phyloP scores from a whole-genome alignment of 805 yeast species.

The Ogataea ramenticola region DNA sequence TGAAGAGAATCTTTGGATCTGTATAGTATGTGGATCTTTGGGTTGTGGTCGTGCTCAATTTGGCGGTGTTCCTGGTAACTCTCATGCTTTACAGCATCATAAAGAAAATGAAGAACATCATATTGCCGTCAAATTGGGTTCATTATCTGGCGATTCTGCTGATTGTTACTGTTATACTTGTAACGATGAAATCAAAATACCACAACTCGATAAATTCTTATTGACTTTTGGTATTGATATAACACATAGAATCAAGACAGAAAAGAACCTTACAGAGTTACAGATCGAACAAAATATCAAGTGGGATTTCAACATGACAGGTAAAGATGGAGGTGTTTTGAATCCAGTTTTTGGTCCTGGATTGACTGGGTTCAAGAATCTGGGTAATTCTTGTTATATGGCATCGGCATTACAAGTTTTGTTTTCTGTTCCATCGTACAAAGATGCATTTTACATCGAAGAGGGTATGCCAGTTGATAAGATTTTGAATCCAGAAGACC shows the following conservation, averaged over 20 bases:
- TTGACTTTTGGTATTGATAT: slow-evolving; percentile 63
- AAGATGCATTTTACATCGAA: slow-evolving; percentile 30
- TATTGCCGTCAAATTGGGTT: slow-evolving; percentile 86
- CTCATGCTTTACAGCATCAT: slow-evolving; percentile 79
- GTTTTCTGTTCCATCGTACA: slow-evolving; percentile 36
- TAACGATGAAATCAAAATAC: slow-evolving; percentile 82
- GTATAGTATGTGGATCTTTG: slow-evolving; percentile 81
- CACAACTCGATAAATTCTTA: slow-evolving; percentile 41
- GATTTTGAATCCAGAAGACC: slow-evolving; percentile 33
- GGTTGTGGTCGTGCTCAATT: slow-evolving; percentile 96
- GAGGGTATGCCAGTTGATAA: slow-evolving; percentile 28
- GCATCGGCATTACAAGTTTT: slow-evolving; percentile 75
- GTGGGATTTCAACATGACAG: slow-evolving; percentile 86
- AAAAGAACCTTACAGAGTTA: slow-evolving; percentile 79
- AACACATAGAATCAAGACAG: slow-evolving; percentile 55
- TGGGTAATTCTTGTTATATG: slow-evolving; percentile 91
- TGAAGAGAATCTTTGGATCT: slow-evolving; percentile 81
- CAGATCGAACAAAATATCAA: slow-evolving; percentile 88
- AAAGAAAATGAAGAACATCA: slow-evolving; percentile 51
- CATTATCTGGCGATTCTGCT: slow-evolving; percentile 68
- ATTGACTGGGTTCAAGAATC: slow-evolving; percentile 76
- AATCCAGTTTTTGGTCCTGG: slow-evolving; percentile 67
- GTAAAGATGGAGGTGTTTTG: slow-evolving; percentile 58
- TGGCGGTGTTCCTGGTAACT: slow-evolving; percentile 90
- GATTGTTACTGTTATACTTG: slow-evolving; percentile 88